Evolutionary conservation across 805 yeast genomes (phyloP).

Genomic region (Clavispora vitiphila): DNA sequence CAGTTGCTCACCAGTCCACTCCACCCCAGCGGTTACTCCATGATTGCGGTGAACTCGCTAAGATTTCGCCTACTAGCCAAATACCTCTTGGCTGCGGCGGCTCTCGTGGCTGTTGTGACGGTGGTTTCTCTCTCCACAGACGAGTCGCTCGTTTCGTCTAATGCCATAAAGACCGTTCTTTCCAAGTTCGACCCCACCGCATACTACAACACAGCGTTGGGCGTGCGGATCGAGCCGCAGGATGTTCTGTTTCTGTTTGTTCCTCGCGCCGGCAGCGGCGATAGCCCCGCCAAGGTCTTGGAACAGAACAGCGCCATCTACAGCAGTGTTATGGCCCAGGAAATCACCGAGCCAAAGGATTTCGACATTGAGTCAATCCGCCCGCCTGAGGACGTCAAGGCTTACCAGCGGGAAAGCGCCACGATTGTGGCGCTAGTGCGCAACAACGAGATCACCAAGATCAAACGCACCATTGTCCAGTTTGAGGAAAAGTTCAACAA

Average conservation of each 20-base stretch:
- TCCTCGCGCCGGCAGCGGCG: conserved; percentile 24
- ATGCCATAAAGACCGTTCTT: neutral
- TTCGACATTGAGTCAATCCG: conserved; percentile 25
- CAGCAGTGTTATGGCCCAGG: conserved; percentile 27
- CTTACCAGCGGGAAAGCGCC: conserved; percentile 57
- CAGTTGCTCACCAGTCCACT: too few species aligned
- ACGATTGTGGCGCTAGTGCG: conserved; percentile 71
- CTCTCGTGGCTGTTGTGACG: neutral
- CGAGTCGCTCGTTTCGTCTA: neutral
- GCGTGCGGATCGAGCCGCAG: conserved; percentile 15
- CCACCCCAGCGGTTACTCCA: neutral
- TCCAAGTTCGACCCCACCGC: neutral
- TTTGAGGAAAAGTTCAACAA: conserved; percentile 63
- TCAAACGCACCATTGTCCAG: conserved; percentile 50
- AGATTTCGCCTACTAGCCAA: conserved; percentile 6
- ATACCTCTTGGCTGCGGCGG: conserved; percentile 6
- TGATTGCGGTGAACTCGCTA: conserved; percentile 8
- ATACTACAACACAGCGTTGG: neutral
- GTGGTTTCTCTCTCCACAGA: neutral
- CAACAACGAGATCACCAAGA: conserved; percentile 50
- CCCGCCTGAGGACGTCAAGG: conserved; percentile 21
- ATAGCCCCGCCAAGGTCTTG: conserved; percentile 29
- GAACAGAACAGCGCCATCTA: conserved; percentile 35
- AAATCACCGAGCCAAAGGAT: conserved; percentile 48
- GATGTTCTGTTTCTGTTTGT: conserved; percentile 31